These are phyloP conservation scores for Cyberlindnera meyerae DNA, from an alignment of 805 yeast genomes.

Conservation along the genomic window DNA sequence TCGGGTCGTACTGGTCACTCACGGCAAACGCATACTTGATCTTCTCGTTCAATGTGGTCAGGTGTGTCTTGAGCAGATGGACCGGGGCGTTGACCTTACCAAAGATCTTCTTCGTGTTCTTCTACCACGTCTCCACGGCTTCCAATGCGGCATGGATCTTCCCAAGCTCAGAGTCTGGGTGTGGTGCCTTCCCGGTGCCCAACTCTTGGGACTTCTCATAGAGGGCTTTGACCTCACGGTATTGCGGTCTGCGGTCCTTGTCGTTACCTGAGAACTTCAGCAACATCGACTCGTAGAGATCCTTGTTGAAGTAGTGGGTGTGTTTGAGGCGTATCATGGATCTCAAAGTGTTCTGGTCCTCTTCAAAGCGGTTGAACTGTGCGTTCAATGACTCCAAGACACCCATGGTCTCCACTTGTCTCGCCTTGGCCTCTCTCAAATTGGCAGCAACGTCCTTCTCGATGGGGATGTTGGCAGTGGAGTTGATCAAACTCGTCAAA, in stretches of 20 bases:
- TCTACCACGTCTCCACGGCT: conserved; percentile 35
- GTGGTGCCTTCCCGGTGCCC: not conserved
- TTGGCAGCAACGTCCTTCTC: conserved; percentile 7
- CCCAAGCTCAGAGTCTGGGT: conserved; percentile 15
- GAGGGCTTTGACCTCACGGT: conserved; percentile 25
- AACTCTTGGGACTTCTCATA: conserved; percentile 19
- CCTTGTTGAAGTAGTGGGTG: conserved; percentile 4
- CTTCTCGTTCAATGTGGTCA: conserved; percentile 21
- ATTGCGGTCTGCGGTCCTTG: conserved; percentile 29
- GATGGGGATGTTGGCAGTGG: conserved; percentile 6
- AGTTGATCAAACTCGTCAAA: conserved; percentile 1
- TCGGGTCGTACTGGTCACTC: conserved; percentile 22
- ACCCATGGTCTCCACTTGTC: conserved; percentile 16
- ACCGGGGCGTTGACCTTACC: conserved; percentile 34
- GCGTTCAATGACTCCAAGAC: conserved; percentile 7
- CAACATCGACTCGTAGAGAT: conserved; percentile 8
- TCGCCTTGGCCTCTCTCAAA: conserved; percentile 9
- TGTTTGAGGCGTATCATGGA: conserved; percentile 1
- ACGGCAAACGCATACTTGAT: conserved; percentile 19
- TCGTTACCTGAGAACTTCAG: conserved; percentile 27
- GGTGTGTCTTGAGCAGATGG: conserved; percentile 26
- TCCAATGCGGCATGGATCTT: conserved; percentile 12
- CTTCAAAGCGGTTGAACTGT: conserved; percentile 7
- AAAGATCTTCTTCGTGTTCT: conserved; percentile 29
- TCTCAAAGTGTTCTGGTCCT: not conserved